A percentile compares a stretch with the other conserved stretches of the same genome.
Conservation (phyloP, 177 flowering plant species). For the Vitis hybrid region DNA sequence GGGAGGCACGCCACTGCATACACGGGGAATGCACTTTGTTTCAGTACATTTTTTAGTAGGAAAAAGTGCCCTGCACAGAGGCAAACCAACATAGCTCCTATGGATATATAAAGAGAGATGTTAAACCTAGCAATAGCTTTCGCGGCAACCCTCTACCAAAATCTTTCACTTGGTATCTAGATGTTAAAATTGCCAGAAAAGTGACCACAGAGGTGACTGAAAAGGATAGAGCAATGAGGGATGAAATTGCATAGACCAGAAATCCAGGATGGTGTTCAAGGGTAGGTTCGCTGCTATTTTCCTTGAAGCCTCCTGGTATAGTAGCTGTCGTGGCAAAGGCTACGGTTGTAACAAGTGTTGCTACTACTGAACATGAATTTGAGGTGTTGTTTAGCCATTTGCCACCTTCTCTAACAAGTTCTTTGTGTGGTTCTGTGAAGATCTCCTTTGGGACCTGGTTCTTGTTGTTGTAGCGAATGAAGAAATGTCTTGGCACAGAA, state of each 20-base stretch:
- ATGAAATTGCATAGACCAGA: conserved; percentile 32
- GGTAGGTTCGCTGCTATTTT: conserved; percentile 21
- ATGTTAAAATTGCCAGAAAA: conserved; percentile 43
- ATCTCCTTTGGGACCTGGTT: conserved; percentile 27
- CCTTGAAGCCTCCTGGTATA: conserved; percentile 34
- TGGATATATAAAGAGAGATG: conserved; percentile 35
- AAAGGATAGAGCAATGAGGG: conserved; percentile 39
- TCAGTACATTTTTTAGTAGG: conserved; percentile 28
- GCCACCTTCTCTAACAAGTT: conserved; percentile 19
- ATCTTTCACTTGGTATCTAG: conserved; percentile 32
- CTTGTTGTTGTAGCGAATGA: conserved; percentile 21
- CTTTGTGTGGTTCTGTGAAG: conserved; percentile 28
- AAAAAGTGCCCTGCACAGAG: conserved; percentile 47
- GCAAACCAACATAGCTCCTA: conserved; percentile 36
- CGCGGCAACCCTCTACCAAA: conserved; percentile 27
- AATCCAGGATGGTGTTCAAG: conserved; percentile 30
- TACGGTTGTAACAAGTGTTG: conserved; percentile 34
- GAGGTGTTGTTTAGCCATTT: conserved; percentile 43
- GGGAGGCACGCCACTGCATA: conserved; percentile 30
- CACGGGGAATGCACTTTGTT: conserved; percentile 27
- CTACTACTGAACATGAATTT: conserved; percentile 39
- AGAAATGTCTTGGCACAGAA: conserved; percentile 18
- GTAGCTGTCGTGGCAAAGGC: conserved; percentile 42
- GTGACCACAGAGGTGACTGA: conserved; percentile 37
- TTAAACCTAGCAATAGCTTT: conserved; percentile 31